These are phyloP conservation scores for sorghum (Sorghum bicolor) DNA, from an alignment of 176 grass and related monocot species.

Conservation along the genomic window DNA sequence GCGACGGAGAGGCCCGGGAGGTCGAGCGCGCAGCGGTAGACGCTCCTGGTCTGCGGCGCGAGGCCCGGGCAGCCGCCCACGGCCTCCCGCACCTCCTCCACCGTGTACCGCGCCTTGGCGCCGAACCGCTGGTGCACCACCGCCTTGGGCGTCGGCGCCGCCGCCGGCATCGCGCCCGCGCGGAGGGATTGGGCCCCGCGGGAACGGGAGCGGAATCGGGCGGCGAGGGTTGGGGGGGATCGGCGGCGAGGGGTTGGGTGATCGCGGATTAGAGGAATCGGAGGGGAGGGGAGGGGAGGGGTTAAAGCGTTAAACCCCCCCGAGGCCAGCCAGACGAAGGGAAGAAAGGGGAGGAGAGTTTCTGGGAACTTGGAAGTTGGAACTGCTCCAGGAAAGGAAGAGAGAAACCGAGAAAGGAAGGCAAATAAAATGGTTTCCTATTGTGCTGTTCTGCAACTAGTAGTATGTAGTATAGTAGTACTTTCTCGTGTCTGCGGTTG, in stretches of 20 bases:
- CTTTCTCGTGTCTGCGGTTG: too few relatives aligned
- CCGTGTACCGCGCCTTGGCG: constrained; percentile 49
- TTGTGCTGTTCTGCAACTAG: background rate
- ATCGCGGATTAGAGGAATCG: constrained; percentile 3
- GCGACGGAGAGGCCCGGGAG: constrained; percentile 66
- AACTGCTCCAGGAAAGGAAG: background rate
- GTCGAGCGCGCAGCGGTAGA: constrained; percentile 73
- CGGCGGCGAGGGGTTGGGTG: background rate
- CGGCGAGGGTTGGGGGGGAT: background rate
- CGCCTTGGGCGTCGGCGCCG: constrained; percentile 69
- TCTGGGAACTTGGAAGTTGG: background rate
- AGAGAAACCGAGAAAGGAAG: background rate
- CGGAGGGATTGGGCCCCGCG: background rate
- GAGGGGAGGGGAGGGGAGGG: background rate
- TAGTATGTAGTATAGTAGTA: too few relatives aligned
- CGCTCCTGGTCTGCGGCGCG: constrained; percentile 49
- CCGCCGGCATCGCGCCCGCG: constrained; percentile 15
- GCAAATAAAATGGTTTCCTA: background rate
- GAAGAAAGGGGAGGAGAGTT: background rate
- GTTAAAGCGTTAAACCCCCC: constrained; percentile 18
- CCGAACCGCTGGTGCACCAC: constrained; percentile 81
- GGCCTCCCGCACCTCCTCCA: constrained; percentile 62
- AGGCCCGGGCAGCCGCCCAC: constrained; percentile 70
- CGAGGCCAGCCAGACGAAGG: background rate
- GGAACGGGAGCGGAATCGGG: background rate